A percentile compares a stretch with the other conserved stretches of the same genome.
These are phyloP conservation scores for Paraurostyla sp. DNA, from an alignment of 73 alveolate genomes.

Conservation along the genomic window DNA sequence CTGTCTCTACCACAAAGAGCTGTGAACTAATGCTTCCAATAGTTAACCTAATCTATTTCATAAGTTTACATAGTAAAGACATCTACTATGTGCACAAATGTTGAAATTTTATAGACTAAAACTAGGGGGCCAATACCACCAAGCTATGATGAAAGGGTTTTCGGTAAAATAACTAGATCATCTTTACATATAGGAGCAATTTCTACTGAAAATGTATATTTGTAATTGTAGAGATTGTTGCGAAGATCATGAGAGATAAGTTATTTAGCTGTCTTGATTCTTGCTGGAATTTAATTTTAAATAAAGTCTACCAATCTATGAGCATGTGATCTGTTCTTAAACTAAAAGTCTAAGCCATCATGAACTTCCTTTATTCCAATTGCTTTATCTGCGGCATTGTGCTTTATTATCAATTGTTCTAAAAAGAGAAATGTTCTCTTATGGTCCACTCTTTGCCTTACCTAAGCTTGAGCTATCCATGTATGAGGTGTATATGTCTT, in stretches of 20 bases:
- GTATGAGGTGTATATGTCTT: constrained; percentile 98
- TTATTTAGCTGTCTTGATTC: constrained; percentile 90
- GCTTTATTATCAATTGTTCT: constrained; percentile 95
- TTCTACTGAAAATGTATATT: constrained; percentile 93
- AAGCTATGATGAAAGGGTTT: constrained; percentile 83
- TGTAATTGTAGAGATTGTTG: constrained; percentile 86
- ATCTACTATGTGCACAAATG: constrained; percentile 93
- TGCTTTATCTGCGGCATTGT: constrained; percentile 93
- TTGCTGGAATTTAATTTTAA: constrained; percentile 83
- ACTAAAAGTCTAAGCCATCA: constrained; percentile 98
- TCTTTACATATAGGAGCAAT: constrained; percentile 98
- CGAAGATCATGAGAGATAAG: constrained; percentile 97
- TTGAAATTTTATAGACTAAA: constrained; percentile 92
- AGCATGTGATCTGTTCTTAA: constrained; percentile 93
- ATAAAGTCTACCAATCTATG: constrained; percentile 92
- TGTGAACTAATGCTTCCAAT: constrained; percentile 91
- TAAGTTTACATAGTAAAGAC: constrained; percentile 90
- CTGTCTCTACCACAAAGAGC: constrained; percentile 72
- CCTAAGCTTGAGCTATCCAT: constrained; percentile 96
- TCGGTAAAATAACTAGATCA: constrained; percentile 95
- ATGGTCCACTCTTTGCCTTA: constrained; percentile 95
- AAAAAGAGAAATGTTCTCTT: constrained; percentile 95
- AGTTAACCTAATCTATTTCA: constrained; percentile 90
- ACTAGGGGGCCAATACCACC: constrained; percentile 98
- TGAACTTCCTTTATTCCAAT: constrained; percentile 91